These are phyloP conservation scores for Beauveria brongniartii DNA, from an alignment of 2,329 filamentous ascomycete species.

Conservation along the genomic window DNA sequence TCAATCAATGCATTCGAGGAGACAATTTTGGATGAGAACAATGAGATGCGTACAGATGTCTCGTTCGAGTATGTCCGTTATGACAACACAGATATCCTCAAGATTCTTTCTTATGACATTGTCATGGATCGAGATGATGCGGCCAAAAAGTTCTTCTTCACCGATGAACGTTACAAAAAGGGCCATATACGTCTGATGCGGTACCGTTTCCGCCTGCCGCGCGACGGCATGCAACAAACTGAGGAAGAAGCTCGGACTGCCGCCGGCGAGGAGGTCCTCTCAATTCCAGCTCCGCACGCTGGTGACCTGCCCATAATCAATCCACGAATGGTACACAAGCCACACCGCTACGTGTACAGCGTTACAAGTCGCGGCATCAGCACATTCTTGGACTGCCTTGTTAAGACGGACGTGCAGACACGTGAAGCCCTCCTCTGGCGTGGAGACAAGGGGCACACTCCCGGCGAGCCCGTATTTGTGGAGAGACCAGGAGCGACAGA, in stretches of 20 bases:
- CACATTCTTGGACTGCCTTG: conserved; percentile 53
- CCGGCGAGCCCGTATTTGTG: conserved; percentile 63
- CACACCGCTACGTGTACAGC: conserved; percentile 55
- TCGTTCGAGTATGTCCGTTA: conserved; percentile 60
- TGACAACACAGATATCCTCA: conserved; percentile 55
- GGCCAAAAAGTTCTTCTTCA: conserved; percentile 33
- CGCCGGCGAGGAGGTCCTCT: conserved; percentile 28
- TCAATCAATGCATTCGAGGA: conserved; percentile 71
- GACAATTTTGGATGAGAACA: conserved; percentile 25
- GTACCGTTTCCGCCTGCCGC: conserved; percentile 33
- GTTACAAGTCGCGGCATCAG: conserved; percentile 48
- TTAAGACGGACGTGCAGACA: conserved; percentile 56
- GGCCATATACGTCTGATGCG: conserved; percentile 33
- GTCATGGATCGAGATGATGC: conserved; percentile 46
- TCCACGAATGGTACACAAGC: conserved; percentile 40
- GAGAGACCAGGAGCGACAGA: conserved; percentile 31
- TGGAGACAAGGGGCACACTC: conserved; percentile 49
- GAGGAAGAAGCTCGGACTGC: conserved; percentile 13
- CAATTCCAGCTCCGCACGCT: conserved; percentile 43
- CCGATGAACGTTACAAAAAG: conserved; percentile 30
- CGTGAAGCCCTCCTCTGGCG: conserved; percentile 49
- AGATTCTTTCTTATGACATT: conserved; percentile 62
- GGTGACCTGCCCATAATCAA: conserved; percentile 64
- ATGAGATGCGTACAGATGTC: conserved; percentile 35
- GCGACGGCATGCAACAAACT: background rate